These are phyloP conservation scores for Xylaria sp. DNA, from an alignment of 2,329 filamentous ascomycete species.

Conservation along the genomic window DNA sequence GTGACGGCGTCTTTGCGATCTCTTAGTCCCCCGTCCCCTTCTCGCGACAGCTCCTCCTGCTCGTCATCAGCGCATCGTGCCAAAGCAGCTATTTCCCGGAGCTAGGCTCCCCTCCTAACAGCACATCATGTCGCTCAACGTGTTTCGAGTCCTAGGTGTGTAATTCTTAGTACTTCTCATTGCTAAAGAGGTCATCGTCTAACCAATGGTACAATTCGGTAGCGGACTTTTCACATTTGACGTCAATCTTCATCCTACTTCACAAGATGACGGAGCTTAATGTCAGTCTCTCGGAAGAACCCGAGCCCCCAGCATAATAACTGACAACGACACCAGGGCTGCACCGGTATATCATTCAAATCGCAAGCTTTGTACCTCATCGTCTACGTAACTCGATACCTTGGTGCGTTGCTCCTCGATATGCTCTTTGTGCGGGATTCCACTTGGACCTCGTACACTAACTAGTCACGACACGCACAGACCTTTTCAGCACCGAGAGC, in stretches of 20 bases:
- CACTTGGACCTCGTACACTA: background rate
- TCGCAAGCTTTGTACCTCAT: conserved; percentile 94
- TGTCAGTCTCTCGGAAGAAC: conserved; percentile 58
- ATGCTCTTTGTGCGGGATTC: background rate
- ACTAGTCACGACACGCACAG: conserved; percentile 48
- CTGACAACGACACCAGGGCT: conserved; percentile 69
- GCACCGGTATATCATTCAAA: conserved; percentile 97
- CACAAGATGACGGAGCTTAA: conserved; percentile 96
- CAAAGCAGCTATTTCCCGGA: conserved; percentile 28
- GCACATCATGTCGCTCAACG: conserved; percentile 57
- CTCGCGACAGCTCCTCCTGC: conserved; percentile 13
- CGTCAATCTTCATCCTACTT: conserved; percentile 91
- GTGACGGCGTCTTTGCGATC: background rate
- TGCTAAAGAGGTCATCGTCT: conserved; percentile 20
- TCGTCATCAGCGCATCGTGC: conserved; percentile 26
- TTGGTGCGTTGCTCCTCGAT: conserved; percentile 60
- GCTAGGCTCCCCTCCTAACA: conserved; percentile 27
- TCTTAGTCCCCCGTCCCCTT: background rate
- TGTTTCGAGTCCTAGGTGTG: conserved; percentile 64
- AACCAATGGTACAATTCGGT: conserved; percentile 25
- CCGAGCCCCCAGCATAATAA: conserved; percentile 23
- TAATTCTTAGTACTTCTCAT: conserved; percentile 7
- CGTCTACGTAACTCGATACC: conserved; percentile 92
- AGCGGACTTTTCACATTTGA: conserved; percentile 96
- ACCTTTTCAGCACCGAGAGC: conserved; percentile 84